A percentile compares a stretch with the other conserved stretches of the same genome.
Conservation (phyloP, 768 basidiomycete species). For the Melanogaster broomeanus region DNA sequence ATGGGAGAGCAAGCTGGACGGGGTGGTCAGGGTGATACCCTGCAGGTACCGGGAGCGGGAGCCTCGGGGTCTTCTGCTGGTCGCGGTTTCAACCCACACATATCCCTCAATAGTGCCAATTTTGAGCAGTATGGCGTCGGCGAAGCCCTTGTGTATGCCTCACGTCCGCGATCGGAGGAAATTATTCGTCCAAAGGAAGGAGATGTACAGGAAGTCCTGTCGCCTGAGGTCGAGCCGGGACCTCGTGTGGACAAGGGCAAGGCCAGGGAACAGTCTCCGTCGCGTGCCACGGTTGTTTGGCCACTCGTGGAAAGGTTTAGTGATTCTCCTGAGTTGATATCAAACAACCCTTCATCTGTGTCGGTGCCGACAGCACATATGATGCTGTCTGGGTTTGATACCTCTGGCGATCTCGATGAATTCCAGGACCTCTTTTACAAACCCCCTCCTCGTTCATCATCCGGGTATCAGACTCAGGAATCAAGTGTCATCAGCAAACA, state of each 20-base stretch:
- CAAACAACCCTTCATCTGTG: constrained; percentile 20
- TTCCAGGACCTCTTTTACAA: constrained; percentile 76
- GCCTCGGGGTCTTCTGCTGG: neutral
- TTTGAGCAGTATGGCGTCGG: constrained; percentile 60
- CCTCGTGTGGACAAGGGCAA: neutral
- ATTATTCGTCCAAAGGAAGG: neutral
- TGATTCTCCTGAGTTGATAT: constrained; percentile 3
- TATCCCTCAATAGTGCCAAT: constrained; percentile 28
- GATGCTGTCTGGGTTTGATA: constrained; percentile 50
- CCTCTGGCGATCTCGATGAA: constrained; percentile 66
- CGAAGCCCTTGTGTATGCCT: constrained; percentile 58
- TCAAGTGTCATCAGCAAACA: constrained; percentile 5
- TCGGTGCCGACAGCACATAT: constrained; percentile 40
- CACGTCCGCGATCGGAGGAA: constrained; percentile 7
- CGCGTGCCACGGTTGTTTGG: neutral
- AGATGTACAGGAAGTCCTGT: neutral
- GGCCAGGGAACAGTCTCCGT: constrained; percentile 2
- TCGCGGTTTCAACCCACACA: constrained; percentile 10
- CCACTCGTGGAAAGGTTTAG: constrained; percentile 41
- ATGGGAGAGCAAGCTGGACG: neutral
- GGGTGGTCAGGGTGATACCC: neutral
- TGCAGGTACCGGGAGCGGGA: neutral
- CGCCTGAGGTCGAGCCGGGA: neutral
- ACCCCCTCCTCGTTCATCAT: constrained; percentile 29
- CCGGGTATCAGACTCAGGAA: constrained; percentile 4